phyloP scores from a whole-genome alignment of 768 basidiomycete species.

The Hygrophoropsis aurantiaca region DNA sequence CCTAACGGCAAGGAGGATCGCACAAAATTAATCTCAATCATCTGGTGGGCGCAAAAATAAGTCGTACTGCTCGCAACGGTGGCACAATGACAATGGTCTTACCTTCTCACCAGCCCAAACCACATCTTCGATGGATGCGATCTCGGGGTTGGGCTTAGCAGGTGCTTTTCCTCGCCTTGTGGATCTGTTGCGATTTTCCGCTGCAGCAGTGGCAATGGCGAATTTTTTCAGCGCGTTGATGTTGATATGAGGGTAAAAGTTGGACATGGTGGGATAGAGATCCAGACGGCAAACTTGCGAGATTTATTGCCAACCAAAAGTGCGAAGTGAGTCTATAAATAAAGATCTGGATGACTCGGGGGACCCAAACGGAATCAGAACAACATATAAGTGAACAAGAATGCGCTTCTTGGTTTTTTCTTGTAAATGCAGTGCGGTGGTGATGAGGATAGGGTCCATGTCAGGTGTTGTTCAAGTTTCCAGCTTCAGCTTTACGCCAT shows the following conservation, averaged over 20 bases:
- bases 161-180: constrained; percentile 7
- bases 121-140: constrained; percentile 22
- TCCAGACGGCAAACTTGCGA: background rate
- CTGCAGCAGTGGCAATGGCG: constrained; percentile 21
- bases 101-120: constrained; percentile 29
- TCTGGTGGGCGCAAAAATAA: constrained; percentile 12
- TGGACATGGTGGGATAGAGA: constrained; percentile 7
- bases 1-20: constrained; percentile 25
- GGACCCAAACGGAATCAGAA: constrained; percentile 1
- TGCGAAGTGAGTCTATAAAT: constrained; percentile 7
- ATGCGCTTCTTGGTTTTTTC: too few species aligned
- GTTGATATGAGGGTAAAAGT: constrained; percentile 28
- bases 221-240: constrained; percentile 24
- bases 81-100: constrained; percentile 2
- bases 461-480: too few species aligned
- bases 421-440: too few species aligned
- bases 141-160: constrained; percentile 15
- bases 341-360: background rate
- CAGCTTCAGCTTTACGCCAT: too few species aligned
- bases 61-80: background rate
- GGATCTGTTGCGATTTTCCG: constrained; percentile 15
- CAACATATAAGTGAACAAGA: background rate
- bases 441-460: too few species aligned
- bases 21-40: constrained; percentile 29
- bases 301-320: constrained; percentile 4